Conservation (phyloP, 2,329 filamentous ascomycete genomes). For the Aspergillus aculeatinus region DNA sequence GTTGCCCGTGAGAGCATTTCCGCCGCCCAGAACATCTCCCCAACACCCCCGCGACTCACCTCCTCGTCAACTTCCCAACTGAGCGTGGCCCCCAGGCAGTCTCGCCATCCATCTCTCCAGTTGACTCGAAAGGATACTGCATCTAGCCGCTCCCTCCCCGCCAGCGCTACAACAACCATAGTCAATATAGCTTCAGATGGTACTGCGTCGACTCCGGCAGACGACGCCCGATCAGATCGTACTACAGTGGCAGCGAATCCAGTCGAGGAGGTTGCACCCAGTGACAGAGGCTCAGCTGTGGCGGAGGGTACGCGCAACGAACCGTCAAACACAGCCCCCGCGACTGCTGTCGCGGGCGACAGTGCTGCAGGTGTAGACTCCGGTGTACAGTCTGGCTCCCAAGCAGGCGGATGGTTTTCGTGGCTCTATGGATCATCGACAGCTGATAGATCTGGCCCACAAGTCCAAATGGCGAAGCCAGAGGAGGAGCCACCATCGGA, state of each 20-base stretch:
- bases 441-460: slow-evolving; percentile 10
- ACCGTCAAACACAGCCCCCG: slow-evolving; percentile 16
- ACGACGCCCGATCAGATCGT: slow-evolving; percentile 21
- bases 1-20: slow-evolving; percentile 52
- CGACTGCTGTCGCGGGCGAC: slow-evolving; percentile 17
- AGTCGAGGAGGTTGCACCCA: slow-evolving; percentile 21
- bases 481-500: slow-evolving; percentile 11
- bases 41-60: slow-evolving; percentile 26
- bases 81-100: slow-evolving; percentile 23
- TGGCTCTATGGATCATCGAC: slow-evolving; percentile 36
- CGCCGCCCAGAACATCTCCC: slow-evolving; percentile 40
- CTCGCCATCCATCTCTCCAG: slow-evolving; percentile 40
- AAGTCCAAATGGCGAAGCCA: slow-evolving; percentile 18
- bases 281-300: slow-evolving; percentile 13
- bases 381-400: slow-evolving; percentile 15
- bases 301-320: slow-evolving; percentile 20
- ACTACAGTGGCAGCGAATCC: slow-evolving; percentile 12
- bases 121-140: slow-evolving; percentile 42
- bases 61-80: slow-evolving; percentile 33
- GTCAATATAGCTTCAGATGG: slow-evolving; percentile 47
- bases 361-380: slow-evolving; percentile 9
- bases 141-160: slow-evolving; percentile 47
- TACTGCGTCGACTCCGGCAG: slow-evolving; percentile 32
- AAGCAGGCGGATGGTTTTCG: slow-evolving; percentile 36
- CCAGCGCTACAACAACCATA: slow-evolving; percentile 45